A percentile compares a stretch with the other conserved stretches of the same genome.
Evolutionary conservation across 768 basidiomycete genomes (phyloP).

Genomic region (Collybia nuda): DNA sequence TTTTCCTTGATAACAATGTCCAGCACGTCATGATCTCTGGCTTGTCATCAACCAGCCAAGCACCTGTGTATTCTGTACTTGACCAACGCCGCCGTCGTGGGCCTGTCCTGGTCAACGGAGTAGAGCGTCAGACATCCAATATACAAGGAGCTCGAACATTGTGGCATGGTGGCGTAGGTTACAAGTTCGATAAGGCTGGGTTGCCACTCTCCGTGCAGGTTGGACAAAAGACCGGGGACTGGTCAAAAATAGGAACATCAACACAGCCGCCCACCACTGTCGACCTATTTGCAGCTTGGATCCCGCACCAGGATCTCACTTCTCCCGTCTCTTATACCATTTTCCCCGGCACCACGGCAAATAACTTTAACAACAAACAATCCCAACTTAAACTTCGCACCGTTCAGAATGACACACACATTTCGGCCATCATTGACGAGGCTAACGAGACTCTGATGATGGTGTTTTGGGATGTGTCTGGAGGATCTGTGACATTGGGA

Average conservation of each 20-base stretch:
- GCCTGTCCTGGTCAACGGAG: slow-evolving; percentile 44
- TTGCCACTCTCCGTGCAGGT: slow-evolving; percentile 35
- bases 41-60: slow-evolving; percentile 42
- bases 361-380: slow-evolving; percentile 39
- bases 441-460: slow-evolving; percentile 40
- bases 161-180: slow-evolving; percentile 70
- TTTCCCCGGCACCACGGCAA: slow-evolving; percentile 49
- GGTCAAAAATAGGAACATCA: slow-evolving; percentile 65
- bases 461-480: slow-evolving; percentile 55
- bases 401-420: slow-evolving; percentile 44
- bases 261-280: slow-evolving; percentile 54
- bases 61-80: slow-evolving; percentile 60
- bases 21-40: slow-evolving; percentile 63
- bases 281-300: slow-evolving; percentile 66
- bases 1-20: slow-evolving; percentile 65
- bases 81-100: slow-evolving; percentile 59
- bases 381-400: slow-evolving; percentile 27
- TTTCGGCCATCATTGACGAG: slow-evolving; percentile 53
- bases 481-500: slow-evolving; percentile 42
- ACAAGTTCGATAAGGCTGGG: slow-evolving; percentile 38
- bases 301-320: slow-evolving; percentile 36
- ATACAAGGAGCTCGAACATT: slow-evolving; percentile 31
- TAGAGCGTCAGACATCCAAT: slow-evolving; percentile 13
- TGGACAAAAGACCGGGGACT: slow-evolving; percentile 54
- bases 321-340: slow-evolving; percentile 50